Percentiles rank a stretch among this genome's conserved stretches.
Evolutionary conservation across 495 filamentous ascomycete genomes (phyloP).

Genomic region (Thozetella sp.): DNA sequence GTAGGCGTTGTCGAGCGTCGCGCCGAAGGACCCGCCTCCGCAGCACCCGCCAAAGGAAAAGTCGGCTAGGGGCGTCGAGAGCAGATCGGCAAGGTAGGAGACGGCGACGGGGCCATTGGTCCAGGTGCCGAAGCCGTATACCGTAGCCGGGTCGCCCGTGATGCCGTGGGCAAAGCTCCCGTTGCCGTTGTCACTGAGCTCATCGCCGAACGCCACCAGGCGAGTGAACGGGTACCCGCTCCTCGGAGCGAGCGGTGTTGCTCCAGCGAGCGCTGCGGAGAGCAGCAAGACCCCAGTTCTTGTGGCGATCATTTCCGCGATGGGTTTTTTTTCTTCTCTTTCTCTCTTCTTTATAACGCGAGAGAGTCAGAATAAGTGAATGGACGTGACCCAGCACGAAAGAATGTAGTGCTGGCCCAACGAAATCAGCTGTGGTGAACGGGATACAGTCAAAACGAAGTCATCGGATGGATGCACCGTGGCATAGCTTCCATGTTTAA

Average conservation of each 20-base stretch:
- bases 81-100: conserved; percentile 8
- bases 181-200: conserved; percentile 23
- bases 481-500: too few relatives aligned
- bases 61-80: conserved; percentile 3
- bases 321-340: too few relatives aligned
- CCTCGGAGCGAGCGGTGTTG: not conserved
- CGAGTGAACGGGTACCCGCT: conserved; percentile 11
- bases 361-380: not conserved
- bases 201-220: conserved; percentile 27
- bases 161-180: conserved; percentile 23
- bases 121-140: conserved; percentile 27
- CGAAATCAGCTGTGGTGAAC: too few relatives aligned
- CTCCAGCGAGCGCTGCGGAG: not conserved
- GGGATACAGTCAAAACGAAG: not conserved
- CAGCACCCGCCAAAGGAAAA: conserved; percentile 3
- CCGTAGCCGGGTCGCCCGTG: conserved; percentile 18
- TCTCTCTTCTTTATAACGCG: too few relatives aligned
- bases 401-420: not conserved
- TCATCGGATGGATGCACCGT: too few relatives aligned
- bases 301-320: too few relatives aligned
- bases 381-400: conserved; percentile 1
- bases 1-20: conserved; percentile 1
- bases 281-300: too few relatives aligned
- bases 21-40: conserved; percentile 4
- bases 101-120: conserved; percentile 27